Base-by-base conservation (phyloP, 2,329 filamentous ascomycete species). In the Leptographium lundbergii region DNA sequence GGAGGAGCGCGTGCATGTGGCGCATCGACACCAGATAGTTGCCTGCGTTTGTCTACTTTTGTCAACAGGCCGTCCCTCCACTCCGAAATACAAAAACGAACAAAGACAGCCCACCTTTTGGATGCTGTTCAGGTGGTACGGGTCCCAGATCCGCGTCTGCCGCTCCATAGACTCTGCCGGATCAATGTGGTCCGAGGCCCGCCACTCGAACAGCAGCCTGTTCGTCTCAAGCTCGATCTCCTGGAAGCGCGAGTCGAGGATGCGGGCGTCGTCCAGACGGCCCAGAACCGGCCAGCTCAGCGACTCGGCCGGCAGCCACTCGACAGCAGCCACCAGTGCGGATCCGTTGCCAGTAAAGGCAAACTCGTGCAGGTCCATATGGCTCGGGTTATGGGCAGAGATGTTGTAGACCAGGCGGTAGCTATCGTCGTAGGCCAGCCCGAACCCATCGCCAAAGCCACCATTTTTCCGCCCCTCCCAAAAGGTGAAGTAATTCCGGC, bases 191-290 rank as follows among this genome's bases (percentile, higher is more conserved):
- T 82, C 79, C 11, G 82, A 68, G 61, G 77, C 78, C 25, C 74
- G 74, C 81, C 81, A 84, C 64, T 84, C 80, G 61, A 84, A 84
- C 17, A 83, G 63, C 10, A 84, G 66, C 50, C 76, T 71, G 2
- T 79, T 79, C 6, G 77, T 82, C 42, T 76, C 72, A 45, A 81
- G 77, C 59, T 81, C 75, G 24, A 78, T 71, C 65, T 71, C 68
- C 69, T 81, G 79, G 60, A 81, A 73, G 36, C 77, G 77, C 4
- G 74, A 74, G 68, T 81, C 74, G 4, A 80, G 77, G 64, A 81
- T 78, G 78, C 78, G 81, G 22, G 53, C 34, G 24, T 47, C 32
- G 59, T 78, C 74, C 63, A 80, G 75, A 60, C 77, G 73, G 0
- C 70, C 61, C 56, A 68, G 73, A 5, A 67, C 76, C 25, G 78